phyloP scores from a whole-genome alignment of 306 rosid genomes.

The Canavalia ensiformis region DNA sequence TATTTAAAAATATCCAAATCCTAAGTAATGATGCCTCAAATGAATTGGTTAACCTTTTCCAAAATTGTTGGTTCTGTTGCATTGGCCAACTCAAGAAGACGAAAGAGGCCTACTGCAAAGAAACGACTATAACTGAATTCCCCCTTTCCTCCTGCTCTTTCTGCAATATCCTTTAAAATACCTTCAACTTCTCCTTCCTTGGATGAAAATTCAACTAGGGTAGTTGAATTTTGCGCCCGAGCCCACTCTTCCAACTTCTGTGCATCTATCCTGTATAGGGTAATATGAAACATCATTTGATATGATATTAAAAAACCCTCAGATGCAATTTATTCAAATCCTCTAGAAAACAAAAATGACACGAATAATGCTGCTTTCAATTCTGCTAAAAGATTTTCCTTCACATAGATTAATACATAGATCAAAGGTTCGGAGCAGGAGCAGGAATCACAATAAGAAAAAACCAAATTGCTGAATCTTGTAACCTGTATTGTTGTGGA shows the following conservation, averaged over 20 bases:
- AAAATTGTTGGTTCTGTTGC: slow-evolving; percentile 82
- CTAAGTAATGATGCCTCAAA: slow-evolving; percentile 8
- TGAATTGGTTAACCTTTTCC: slow-evolving; percentile 75
- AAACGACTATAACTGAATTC: slow-evolving; percentile 90
- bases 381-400: slow-evolving; percentile 15
- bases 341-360: neutral
- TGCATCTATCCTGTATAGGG: slow-evolving; percentile 72
- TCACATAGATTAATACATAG: neutral
- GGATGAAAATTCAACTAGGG: slow-evolving; percentile 82
- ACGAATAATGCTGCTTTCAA: slow-evolving; percentile 13
- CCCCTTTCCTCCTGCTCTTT: slow-evolving; percentile 76
- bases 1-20: slow-evolving; percentile 22
- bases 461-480: slow-evolving; percentile 25
- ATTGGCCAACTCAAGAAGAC: slow-evolving; percentile 87
- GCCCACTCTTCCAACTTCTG: slow-evolving; percentile 94
- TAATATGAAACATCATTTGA: slow-evolving; percentile 41
- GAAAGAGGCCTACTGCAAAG: slow-evolving; percentile 93
- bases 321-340: slow-evolving; percentile 2
- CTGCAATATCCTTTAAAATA: slow-evolving; percentile 74
- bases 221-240: slow-evolving; percentile 69
- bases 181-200: slow-evolving; percentile 89
- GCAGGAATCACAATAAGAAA: neutral
- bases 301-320: slow-evolving; percentile 31
- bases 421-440: slow-evolving; percentile 5
- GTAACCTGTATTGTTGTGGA: slow-evolving; percentile 84